Evolutionary conservation across 371 early-diverging fungal species (phyloP).

Genomic region (Mortierella sp.): DNA sequence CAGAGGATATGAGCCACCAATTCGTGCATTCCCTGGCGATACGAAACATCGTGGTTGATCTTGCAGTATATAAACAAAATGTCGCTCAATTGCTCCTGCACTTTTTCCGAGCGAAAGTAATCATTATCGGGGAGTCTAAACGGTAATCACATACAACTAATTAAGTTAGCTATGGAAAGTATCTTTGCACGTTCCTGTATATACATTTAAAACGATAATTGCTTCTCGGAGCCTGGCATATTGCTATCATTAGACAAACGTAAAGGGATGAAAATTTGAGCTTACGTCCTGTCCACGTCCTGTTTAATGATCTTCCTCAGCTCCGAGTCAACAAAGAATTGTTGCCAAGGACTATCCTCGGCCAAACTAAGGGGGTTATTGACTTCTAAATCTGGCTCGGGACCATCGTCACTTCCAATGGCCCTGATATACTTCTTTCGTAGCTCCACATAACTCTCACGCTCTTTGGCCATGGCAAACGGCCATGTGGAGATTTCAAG

Average conservation of each 20-base stretch:
- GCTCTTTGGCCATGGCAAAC: constrained; percentile 68
- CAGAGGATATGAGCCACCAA: constrained; percentile 86
- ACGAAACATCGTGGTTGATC: constrained; percentile 86
- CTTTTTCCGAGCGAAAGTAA: constrained; percentile 75
- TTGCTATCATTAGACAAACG: too few relatives aligned
- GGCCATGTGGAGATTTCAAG: constrained; percentile 73
- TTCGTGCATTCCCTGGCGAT: constrained; percentile 99
- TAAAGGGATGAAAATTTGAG: too few relatives aligned
- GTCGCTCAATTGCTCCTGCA: constrained; percentile 82
- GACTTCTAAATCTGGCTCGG: constrained; percentile 61
- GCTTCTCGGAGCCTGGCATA: too few relatives aligned
- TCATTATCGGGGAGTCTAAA: constrained; percentile 88
- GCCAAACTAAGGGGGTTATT: constrained; percentile 90
- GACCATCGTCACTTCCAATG: constrained; percentile 54
- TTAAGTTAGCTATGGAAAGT: neutral
- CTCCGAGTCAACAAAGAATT: constrained; percentile 90
- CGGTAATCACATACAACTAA: too few relatives aligned
- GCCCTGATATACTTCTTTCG: constrained; percentile 77
- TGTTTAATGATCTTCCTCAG: constrained; percentile 86
- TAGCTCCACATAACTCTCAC: constrained; percentile 76
- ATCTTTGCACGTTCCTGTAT: neutral
- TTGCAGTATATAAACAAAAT: constrained; percentile 94
- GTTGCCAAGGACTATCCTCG: constrained; percentile 95
- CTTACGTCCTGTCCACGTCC: constrained; percentile 94
- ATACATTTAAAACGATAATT: neutral